Base-by-base conservation (phyloP, 2,329 filamentous ascomycete species). In the Penicillium concentricum region DNA sequence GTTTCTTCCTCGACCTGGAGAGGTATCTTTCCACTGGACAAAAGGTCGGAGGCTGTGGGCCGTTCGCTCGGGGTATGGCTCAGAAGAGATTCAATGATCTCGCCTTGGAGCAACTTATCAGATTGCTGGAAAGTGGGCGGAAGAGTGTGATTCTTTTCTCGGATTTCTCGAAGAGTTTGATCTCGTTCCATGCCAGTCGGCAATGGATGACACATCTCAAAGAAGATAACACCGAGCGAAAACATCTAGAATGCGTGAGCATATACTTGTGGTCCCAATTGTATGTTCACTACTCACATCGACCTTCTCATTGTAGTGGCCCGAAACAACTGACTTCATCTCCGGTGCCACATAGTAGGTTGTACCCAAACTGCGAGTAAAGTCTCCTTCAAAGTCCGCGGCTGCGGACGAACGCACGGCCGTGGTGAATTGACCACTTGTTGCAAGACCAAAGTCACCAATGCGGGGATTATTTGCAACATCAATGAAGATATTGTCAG, bases 401-500 rank as follows among this genome's bases (percentile, higher is more conserved):
- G 67, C 66, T 22, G 69, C 62, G 30, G 73, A 74, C 24, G 74
- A 74, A 38, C 72, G 72, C 38, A 75, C 71, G 20, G 72, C 74
- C 5, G 73, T 74, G 24, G 66, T 74, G 30, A 76, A 76, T 66
- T 95, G 91, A 0, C 91, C 91, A 61, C 89, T 94, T 0, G 92
- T 97, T 18, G 94, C 94, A 35, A 99, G 81, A 5, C 94, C 94
- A 73, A 99, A 97, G 69, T 99, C 94, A 42, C 94, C 94, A 65
- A 99, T 97, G 64, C 95, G 94, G 37, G 96, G 92, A 65, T 95
- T 94, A 61, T 92, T 91, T 3, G 88, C 84, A 8, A 89, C 86
- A 67, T 97, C 93, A 62, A 99, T 95, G 76, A 99, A 99, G 30
- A 99, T 88, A 63, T 99, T 99, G 70, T 97, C 94, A 0, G 94